A percentile compares a stretch with the other conserved stretches of the same genome.
Conservation (phyloP, 371 early-diverging fungal species). For the Apophysomyces trapeziformis region DNA sequence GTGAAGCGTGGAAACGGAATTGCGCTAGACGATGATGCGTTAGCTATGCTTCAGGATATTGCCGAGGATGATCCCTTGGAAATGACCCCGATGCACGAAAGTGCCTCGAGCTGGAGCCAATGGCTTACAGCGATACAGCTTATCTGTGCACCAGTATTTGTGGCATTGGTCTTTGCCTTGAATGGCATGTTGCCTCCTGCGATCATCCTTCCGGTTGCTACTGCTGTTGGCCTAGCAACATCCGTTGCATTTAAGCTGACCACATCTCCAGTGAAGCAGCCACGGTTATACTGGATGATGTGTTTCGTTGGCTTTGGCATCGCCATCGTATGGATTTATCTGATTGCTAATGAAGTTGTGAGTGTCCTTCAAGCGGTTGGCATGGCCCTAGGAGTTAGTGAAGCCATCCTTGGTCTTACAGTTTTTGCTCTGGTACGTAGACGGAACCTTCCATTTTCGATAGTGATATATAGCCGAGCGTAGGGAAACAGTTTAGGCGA, state of each 20-base stretch:
- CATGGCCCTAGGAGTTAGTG: constrained; percentile 73
- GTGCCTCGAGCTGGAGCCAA: constrained; percentile 34
- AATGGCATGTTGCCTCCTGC: constrained; percentile 23
- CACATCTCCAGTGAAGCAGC: constrained; percentile 31
- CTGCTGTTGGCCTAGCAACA: constrained; percentile 23
- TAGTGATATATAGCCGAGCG: not conserved
- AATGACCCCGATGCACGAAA: constrained; percentile 17
- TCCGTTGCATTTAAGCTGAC: constrained; percentile 34
- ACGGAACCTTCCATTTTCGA: not conserved
- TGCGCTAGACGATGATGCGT: constrained; percentile 32
- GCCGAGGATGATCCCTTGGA: constrained; percentile 20
- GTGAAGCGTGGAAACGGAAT: constrained; percentile 19
- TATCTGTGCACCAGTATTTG: constrained; percentile 42
- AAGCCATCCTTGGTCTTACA: constrained; percentile 83
- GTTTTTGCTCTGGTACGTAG: constrained; percentile 77
- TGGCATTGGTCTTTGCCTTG: constrained; percentile 36
- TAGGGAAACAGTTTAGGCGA: constrained; percentile 88
- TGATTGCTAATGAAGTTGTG: constrained; percentile 86
- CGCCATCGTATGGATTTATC: constrained; percentile 79
- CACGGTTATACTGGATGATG: constrained; percentile 52
- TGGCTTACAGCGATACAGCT: constrained; percentile 56
- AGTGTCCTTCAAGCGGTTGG: constrained; percentile 80
- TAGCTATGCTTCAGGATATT: constrained; percentile 33
- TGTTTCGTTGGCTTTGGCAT: constrained; percentile 73
- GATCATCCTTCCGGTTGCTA: constrained; percentile 32